phyloP scores from a whole-genome alignment of 2,329 filamentous ascomycete genomes.

The Cercospora brassicicola region DNA sequence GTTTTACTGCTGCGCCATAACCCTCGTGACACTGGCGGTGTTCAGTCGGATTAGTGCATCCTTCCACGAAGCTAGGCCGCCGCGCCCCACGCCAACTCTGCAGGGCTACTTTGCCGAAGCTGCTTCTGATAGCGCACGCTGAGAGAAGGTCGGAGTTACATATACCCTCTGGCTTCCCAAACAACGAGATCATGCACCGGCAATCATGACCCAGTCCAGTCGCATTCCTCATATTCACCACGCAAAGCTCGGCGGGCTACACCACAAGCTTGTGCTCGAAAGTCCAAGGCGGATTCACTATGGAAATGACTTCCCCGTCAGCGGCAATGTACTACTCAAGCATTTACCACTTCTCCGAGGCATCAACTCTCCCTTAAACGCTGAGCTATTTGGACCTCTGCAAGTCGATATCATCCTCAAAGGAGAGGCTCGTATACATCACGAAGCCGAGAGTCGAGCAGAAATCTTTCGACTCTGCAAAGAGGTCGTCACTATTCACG shows the following conservation, averaged over 20 bases:
- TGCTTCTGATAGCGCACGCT: not conserved
- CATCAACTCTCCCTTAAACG: conserved; percentile 2
- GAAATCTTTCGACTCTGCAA: conserved; percentile 5
- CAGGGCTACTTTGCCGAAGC: not conserved
- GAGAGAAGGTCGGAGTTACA: not conserved
- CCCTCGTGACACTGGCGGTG: not conserved
- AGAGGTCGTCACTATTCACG: conserved; percentile 11
- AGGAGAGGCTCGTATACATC: conserved; percentile 12
- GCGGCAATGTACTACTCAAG: conserved; percentile 14
- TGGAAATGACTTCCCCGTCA: conserved; percentile 19
- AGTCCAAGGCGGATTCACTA: conserved; percentile 20
- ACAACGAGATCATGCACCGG: not conserved
- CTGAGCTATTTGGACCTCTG: conserved; percentile 20
- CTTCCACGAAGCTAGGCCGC: not conserved
- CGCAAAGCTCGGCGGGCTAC: conserved; percentile 15
- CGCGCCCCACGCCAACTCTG: not conserved
- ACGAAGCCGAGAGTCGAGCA: not conserved
- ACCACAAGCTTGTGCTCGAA: conserved; percentile 14
- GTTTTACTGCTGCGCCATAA: not conserved
- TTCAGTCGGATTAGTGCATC: not conserved
- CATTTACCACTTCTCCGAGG: conserved; percentile 10
- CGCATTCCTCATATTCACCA: not conserved
- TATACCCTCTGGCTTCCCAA: not conserved
- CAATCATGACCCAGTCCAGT: not conserved
- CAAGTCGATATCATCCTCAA: conserved; percentile 9